Conservation (phyloP, 169 alveolate genomes). For the Plasmodium fragile region DNA sequence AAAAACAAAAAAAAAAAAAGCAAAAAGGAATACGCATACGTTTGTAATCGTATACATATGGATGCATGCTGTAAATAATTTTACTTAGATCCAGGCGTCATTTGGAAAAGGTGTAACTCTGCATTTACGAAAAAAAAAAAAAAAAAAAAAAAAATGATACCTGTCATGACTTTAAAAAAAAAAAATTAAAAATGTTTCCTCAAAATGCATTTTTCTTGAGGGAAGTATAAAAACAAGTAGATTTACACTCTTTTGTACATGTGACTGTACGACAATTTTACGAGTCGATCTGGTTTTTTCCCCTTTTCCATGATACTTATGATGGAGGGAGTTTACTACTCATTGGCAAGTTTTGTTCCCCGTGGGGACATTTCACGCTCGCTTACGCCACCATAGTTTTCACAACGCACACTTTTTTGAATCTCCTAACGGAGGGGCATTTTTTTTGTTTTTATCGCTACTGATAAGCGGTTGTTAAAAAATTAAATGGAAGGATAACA, state of each 20-base stretch:
- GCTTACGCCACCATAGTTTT: neutral
- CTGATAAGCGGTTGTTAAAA: neutral
- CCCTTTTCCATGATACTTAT: neutral
- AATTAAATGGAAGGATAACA: neutral
- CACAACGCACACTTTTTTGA: conserved; percentile 5
- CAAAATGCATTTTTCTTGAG: neutral
- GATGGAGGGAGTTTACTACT: neutral
- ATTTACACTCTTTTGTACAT: neutral
- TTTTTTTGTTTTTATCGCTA: neutral
- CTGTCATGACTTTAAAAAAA: neutral
- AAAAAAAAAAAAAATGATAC: neutral
- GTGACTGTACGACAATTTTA: neutral
- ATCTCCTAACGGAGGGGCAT: neutral
- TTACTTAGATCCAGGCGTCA: neutral
- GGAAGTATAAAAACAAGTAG: neutral
- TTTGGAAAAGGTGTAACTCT: neutral
- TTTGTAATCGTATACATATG: neutral
- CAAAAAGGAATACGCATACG: conserved; percentile 1
- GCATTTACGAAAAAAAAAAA: neutral
- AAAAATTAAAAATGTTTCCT: neutral
- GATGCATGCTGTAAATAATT: neutral
- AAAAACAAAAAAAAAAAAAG: neutral
- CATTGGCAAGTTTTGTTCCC: neutral
- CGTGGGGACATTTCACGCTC: neutral
- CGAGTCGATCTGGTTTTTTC: neutral